Evolutionary conservation across 2,329 filamentous ascomycete species (phyloP).

Genomic region (Helotiales sp.): DNA sequence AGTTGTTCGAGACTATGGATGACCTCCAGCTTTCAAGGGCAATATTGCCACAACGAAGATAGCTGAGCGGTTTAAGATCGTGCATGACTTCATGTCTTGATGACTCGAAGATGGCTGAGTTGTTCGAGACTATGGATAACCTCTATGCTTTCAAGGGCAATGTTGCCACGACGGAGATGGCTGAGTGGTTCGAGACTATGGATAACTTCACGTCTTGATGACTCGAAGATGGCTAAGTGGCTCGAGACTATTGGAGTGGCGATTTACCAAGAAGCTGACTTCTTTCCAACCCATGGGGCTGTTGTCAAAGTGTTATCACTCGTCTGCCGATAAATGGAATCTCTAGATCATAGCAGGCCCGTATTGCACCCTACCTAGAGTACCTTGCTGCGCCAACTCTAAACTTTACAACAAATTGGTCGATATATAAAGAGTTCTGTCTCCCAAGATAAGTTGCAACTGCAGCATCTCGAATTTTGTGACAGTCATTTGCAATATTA

Average conservation of each 20-base stretch:
- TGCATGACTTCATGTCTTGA: not conserved
- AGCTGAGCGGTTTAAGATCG: not conserved
- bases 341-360: too few species aligned
- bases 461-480: too few species aligned
- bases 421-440: not conserved
- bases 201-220: not conserved
- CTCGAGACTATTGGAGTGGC: not conserved
- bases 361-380: not conserved
- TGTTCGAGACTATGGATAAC: not conserved
- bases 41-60: too few species aligned
- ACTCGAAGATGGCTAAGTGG: not conserved
- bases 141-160: not conserved
- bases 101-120: not conserved
- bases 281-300: not conserved
- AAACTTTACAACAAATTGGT: not conserved
- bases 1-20: too few species aligned
- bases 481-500: not conserved
- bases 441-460: not conserved
- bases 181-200: not conserved
- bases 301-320: not conserved
- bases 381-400: too few species aligned
- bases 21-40: too few species aligned
- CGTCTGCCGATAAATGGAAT: too few species aligned
- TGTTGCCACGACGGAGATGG: not conserved
- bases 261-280: not conserved